Evolutionary conservation across 768 basidiomycete genomes (phyloP), one percentile per base, ranked within the genome.

Genomic region (Panaeolus papilionaceus): DNA sequence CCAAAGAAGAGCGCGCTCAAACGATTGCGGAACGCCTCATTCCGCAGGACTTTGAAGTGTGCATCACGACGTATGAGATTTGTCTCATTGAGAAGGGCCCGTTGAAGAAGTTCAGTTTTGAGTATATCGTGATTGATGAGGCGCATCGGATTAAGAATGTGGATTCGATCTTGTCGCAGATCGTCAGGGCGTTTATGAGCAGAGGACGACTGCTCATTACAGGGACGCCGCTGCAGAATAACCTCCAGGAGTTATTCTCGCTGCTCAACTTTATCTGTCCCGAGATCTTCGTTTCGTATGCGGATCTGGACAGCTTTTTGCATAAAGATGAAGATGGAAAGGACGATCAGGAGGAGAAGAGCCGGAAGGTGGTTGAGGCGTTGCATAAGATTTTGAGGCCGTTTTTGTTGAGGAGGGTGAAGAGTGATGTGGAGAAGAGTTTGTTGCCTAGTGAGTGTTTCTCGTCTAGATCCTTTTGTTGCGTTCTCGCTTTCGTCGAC

Each of bases 61-160:
- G 93, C 79, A 91, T 99, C 78, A 98, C 98, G 1, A 93, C 94
- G 0, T 99, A 99, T 79, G 98, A 98, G 78, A 93, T 99, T 69
- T 97, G 95, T 76, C 86, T 99, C 70, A 94, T 97, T 71, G 98
- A 99, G 77, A 95, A 95, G 79, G 84, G 88, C n/a, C 86, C 92
- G 0, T 83, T 99, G 69, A 95, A 94, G 80, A 97, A 97, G 78
- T 94, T 98, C 77, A 92, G 92, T 0, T 99, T 98, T 82, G 94
- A 97, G 78, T 99, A 99, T 79, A 98, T 98, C 78, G 88, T 93
- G 71, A 99, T 99, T 74, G 97, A 99, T 80, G 97, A 99, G 80
- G 97, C 97, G 0, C 97, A 99, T 75, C 92, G 98, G 26, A 99
- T 99, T 86, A 99, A 99, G 83, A 99, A 99, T 76, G 96, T 97